These are phyloP conservation scores for Vicia faba DNA, from an alignment of 306 rosid genomes.

Conservation along the genomic window DNA sequence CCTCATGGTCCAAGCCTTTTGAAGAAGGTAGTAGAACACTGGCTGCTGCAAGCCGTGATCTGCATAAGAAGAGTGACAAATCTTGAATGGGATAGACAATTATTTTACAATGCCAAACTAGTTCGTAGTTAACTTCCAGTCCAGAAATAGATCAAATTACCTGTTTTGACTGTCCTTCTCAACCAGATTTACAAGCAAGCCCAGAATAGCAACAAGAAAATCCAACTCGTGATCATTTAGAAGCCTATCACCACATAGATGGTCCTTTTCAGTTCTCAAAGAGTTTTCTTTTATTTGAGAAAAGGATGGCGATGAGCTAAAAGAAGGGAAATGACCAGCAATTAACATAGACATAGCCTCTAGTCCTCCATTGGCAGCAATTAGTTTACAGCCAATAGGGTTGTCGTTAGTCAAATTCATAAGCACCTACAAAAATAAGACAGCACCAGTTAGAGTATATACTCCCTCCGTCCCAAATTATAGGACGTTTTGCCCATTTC, in stretches of 20 bases:
- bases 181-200: slow-evolving; percentile 92
- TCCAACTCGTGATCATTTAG: slow-evolving; percentile 86
- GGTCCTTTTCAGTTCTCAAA: slow-evolving; percentile 42
- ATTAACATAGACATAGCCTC: slow-evolving; percentile 88
- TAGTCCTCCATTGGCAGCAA: slow-evolving; percentile 83
- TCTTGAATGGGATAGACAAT: slow-evolving; percentile 25
- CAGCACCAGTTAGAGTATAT: slow-evolving; percentile 16
- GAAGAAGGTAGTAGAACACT: slow-evolving; percentile 47
- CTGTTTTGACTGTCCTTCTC: slow-evolving; percentile 93
- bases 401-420: slow-evolving; percentile 98
- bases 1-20: slow-evolving; percentile 51
- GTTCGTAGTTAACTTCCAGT: slow-evolving; percentile 15
- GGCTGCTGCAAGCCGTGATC: slow-evolving; percentile 60
- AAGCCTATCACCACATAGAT: slow-evolving; percentile 55
- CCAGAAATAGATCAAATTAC: slow-evolving; percentile 46
- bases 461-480: no score
- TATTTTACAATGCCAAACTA: slow-evolving; percentile 11
- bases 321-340: slow-evolving; percentile 87
- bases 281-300: slow-evolving; percentile 46
- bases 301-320: slow-evolving; percentile 57
- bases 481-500: no score
- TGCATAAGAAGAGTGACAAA: slow-evolving; percentile 20
- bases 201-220: slow-evolving; percentile 96
- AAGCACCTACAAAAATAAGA: slow-evolving; percentile 66
- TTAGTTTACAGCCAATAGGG: slow-evolving; percentile 88